Conservation (phyloP, 2,329 filamentous ascomycete genomes). For the Xenosphaeropsis pyriputrescens region DNA sequence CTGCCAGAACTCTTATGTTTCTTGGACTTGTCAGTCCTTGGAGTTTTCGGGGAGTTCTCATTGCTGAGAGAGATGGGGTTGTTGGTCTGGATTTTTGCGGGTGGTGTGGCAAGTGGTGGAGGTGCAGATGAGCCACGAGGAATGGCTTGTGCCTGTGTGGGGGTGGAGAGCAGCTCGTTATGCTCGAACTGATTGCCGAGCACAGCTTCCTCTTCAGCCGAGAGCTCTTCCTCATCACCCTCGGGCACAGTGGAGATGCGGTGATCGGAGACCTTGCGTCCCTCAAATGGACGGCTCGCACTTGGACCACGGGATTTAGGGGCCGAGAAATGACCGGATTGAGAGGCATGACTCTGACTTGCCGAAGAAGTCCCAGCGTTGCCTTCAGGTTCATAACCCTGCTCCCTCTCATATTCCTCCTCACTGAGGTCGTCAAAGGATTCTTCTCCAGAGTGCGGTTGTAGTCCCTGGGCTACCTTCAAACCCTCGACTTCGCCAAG, state of each 20-base stretch:
- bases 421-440: conserved; percentile 57
- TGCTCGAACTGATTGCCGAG: conserved; percentile 41
- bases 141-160: conserved; percentile 29
- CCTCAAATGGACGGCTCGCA: conserved; percentile 17
- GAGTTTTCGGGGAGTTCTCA: conserved; percentile 58
- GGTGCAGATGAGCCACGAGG: conserved; percentile 33
- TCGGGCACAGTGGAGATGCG: conserved; percentile 86
- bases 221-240: conserved; percentile 54
- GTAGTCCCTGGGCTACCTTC: conserved; percentile 40
- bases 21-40: conserved; percentile 57
- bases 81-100: conserved; percentile 25
- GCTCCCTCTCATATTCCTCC: conserved; percentile 49
- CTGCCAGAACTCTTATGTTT: conserved; percentile 83
- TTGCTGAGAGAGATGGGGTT: conserved; percentile 39
- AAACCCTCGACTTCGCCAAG: conserved; percentile 82
- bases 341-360: conserved; percentile 42
- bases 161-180: conserved; percentile 45
- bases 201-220: conserved; percentile 28
- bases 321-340: conserved; percentile 62
- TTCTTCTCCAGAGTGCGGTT: conserved; percentile 38
- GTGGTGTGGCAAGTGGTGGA: conserved; percentile 38
- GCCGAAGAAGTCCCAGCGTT: conserved; percentile 62
- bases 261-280: conserved; percentile 51
- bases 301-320: conserved; percentile 32
- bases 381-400: conserved; percentile 73